These are phyloP conservation scores for Vachellia collinsii DNA, from an alignment of 306 rosid genomes.

Conservation along the genomic window DNA sequence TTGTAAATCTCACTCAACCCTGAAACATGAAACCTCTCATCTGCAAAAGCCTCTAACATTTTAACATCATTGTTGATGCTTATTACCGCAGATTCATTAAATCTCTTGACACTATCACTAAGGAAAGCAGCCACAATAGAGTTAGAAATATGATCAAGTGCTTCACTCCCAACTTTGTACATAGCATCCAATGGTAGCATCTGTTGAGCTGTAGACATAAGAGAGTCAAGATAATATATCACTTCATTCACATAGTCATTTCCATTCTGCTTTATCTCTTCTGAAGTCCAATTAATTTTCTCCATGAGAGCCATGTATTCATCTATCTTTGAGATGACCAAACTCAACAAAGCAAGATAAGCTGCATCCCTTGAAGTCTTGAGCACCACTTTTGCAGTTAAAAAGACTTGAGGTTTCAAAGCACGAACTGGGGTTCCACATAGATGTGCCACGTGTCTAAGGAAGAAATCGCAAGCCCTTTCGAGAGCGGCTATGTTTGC, in stretches of 20 bases:
- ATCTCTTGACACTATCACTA: slow-evolving; percentile 79
- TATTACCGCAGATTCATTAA: slow-evolving; percentile 67
- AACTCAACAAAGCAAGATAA: slow-evolving; percentile 60
- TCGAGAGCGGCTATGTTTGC: slow-evolving; percentile 86
- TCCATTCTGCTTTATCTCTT: slow-evolving; percentile 62
- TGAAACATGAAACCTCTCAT: slow-evolving; percentile 66
- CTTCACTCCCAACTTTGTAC: slow-evolving; percentile 78
- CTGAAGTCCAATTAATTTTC: slow-evolving; percentile 71
- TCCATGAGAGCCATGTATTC: slow-evolving; percentile 75
- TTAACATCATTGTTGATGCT: slow-evolving; percentile 61
- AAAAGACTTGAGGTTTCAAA: slow-evolving; percentile 67
- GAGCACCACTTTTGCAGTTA: slow-evolving; percentile 80
- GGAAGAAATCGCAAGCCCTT: slow-evolving; percentile 91
- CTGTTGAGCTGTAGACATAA: slow-evolving; percentile 88
- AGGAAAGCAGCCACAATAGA: slow-evolving; percentile 71
- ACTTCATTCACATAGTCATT: slow-evolving; percentile 84
- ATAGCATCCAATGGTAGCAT: slow-evolving; percentile 83
- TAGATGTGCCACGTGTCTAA: slow-evolving; percentile 70
- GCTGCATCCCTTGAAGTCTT: slow-evolving; percentile 79
- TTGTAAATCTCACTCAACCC: slow-evolving; percentile 71
- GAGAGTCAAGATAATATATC: slow-evolving; percentile 74
- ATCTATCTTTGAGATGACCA: slow-evolving; percentile 71
- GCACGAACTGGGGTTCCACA: slow-evolving; percentile 59
- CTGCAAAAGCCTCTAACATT: slow-evolving; percentile 74
- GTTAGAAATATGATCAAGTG: slow-evolving; percentile 79